Conservation (phyloP, 768 basidiomycete species). For the Mycena galopus region DNA sequence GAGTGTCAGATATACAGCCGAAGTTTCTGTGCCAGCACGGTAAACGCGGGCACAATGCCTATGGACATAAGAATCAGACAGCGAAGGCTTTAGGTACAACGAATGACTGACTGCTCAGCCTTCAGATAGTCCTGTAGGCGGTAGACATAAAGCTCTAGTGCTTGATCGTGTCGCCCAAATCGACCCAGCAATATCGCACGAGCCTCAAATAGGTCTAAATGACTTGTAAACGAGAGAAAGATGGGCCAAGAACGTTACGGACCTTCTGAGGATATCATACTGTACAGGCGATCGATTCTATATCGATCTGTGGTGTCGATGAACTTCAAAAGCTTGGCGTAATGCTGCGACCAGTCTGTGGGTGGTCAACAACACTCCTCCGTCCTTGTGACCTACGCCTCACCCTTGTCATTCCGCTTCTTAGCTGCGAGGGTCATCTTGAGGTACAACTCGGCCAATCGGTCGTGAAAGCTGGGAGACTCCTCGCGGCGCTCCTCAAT, state of each 20-base stretch:
- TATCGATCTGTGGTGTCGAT: conserved; percentile 79
- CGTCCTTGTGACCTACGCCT: conserved; percentile 33
- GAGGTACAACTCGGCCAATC: conserved; percentile 90
- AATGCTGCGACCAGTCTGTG: conserved; percentile 59
- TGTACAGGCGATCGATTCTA: conserved; percentile 84
- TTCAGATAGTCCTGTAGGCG: conserved; percentile 84
- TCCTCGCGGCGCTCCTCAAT: conserved; percentile 81
- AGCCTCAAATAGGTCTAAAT: conserved; percentile 87
- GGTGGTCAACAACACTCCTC: neutral
- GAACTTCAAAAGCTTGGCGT: conserved; percentile 82
- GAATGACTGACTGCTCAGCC: conserved; percentile 83
- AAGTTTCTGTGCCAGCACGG: conserved; percentile 65
- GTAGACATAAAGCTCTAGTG: conserved; percentile 95
- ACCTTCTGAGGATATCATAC: conserved; percentile 87
- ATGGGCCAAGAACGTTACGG: conserved; percentile 31
- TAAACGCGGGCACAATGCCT: conserved; percentile 94
- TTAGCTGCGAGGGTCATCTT: conserved; percentile 72
- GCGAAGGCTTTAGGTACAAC: neutral
- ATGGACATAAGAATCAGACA: conserved; percentile 12
- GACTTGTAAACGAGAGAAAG: neutral
- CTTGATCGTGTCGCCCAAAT: conserved; percentile 91
- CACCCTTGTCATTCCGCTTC: conserved; percentile 71
- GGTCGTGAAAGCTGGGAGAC: conserved; percentile 82
- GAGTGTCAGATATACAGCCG: conserved; percentile 83
- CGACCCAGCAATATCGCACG: conserved; percentile 92